phyloP scores from a whole-genome alignment of 257 asterid species.

The Oldenlandia corymbosa region DNA sequence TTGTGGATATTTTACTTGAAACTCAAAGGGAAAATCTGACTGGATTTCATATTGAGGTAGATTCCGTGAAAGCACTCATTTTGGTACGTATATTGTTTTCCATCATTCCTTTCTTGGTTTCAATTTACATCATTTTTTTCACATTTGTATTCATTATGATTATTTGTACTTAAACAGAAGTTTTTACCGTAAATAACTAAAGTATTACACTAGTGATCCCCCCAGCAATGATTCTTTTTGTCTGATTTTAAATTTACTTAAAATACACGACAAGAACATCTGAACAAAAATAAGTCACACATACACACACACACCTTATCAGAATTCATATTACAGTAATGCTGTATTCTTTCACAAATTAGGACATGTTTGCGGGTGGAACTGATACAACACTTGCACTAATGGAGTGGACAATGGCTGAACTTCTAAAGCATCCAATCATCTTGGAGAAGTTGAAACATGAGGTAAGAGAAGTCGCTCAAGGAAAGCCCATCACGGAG shows the following conservation, averaged over 20 bases:
- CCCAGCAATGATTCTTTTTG: too few relatives aligned
- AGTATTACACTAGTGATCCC: too few relatives aligned
- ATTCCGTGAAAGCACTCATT: constrained; percentile 36
- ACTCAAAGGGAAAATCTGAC: constrained; percentile 17
- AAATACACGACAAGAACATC: too few relatives aligned
- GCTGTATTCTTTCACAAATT: neutral
- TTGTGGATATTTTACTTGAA: constrained; percentile 45
- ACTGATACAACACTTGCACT: constrained; percentile 33
- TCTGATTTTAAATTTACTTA: too few relatives aligned
- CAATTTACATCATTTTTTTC: neutral
- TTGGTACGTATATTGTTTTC: constrained; percentile 29
- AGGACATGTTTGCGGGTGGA: constrained; percentile 54
- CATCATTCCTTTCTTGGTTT: neutral
- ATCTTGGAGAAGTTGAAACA: constrained; percentile 21
- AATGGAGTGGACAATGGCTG: constrained; percentile 42
- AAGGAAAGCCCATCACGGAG: constrained; percentile 22
- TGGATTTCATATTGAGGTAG: constrained; percentile 14
- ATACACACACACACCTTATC: too few relatives aligned
- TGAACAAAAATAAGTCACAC: too few relatives aligned
- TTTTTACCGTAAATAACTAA: too few relatives aligned
- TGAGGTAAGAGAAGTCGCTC: constrained; percentile 26
- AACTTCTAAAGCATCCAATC: constrained; percentile 40
- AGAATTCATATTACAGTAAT: too few relatives aligned
- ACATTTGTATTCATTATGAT: too few relatives aligned
- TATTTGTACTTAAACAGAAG: too few relatives aligned